Percentiles rank a stretch among this genome's conserved stretches.
phyloP scores from a whole-genome alignment of 306 rosid genomes.

The Urtica urens region DNA sequence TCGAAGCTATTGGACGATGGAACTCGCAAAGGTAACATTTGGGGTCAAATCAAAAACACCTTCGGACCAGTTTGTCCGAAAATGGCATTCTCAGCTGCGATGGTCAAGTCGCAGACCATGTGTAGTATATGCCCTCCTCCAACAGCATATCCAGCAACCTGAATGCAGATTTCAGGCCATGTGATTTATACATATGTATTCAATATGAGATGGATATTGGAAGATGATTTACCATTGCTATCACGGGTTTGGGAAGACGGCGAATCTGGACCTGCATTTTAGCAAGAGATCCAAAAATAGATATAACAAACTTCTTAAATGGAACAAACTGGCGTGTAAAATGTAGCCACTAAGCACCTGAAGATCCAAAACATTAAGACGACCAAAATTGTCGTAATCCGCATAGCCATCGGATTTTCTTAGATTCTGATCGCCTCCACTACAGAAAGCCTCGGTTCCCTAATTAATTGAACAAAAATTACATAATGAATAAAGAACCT shows the following conservation, averaged over 20 bases:
- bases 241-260: slow-evolving; percentile 87
- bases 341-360: slow-evolving; percentile 33
- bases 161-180: neutral
- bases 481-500: neutral
- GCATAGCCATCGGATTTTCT: slow-evolving; percentile 73
- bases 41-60: slow-evolving; percentile 32
- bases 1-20: neutral
- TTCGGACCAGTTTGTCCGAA: slow-evolving; percentile 99
- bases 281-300: neutral
- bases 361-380: slow-evolving; percentile 82
- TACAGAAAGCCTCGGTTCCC: slow-evolving; percentile 84
- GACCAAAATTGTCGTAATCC: slow-evolving; percentile 45
- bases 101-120: slow-evolving; percentile 88
- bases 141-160: slow-evolving; percentile 95
- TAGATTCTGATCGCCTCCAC: slow-evolving; percentile 85
- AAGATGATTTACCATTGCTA: slow-evolving; percentile 56
- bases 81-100: slow-evolving; percentile 82
- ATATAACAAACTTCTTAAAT: neutral
- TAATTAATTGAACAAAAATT: slow-evolving; percentile 10
- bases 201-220: neutral
- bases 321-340: neutral
- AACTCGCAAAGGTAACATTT: slow-evolving; percentile 1
- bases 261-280: slow-evolving; percentile 62
- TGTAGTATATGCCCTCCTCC: slow-evolving; percentile 86
- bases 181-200: no score